phyloP scores from a whole-genome alignment of 495 filamentous ascomycete genomes.

The Alectoria sarmentosa region DNA sequence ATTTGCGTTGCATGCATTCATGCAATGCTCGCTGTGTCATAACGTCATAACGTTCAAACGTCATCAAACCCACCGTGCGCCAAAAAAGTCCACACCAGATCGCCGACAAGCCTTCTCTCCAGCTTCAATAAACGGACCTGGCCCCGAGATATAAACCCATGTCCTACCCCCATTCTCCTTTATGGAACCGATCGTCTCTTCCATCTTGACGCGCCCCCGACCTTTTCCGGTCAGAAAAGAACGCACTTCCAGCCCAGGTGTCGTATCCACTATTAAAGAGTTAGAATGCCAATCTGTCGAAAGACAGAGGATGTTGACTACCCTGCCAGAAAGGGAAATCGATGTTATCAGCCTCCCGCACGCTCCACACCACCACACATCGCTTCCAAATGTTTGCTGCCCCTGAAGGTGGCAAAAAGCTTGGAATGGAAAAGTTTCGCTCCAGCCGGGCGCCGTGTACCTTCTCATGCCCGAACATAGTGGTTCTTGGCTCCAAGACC shows the following conservation, averaged over 20 bases:
- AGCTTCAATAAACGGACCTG: conserved; percentile 26
- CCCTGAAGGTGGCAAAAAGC: background rate
- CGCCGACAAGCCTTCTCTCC: conserved; percentile 27
- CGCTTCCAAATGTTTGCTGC: conserved; percentile 20
- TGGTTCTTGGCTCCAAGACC: background rate
- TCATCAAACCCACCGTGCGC: conserved; percentile 24
- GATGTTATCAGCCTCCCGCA: conserved; percentile 26
- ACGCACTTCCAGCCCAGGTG: conserved; percentile 24
- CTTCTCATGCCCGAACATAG: conserved; percentile 1
- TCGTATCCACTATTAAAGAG: conserved; percentile 2
- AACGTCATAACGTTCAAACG: too few species aligned
- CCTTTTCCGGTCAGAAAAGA: conserved; percentile 25
- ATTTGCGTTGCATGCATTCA: background rate
- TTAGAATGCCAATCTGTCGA: background rate
- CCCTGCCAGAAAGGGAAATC: conserved; percentile 18
- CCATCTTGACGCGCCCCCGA: conserved; percentile 16
- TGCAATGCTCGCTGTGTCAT: conserved; percentile 1
- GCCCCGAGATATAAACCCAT: conserved; percentile 31
- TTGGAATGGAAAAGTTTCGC: background rate
- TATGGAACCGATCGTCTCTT: conserved; percentile 14
- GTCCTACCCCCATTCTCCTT: conserved; percentile 8
- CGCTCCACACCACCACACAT: conserved; percentile 30
- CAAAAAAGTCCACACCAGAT: conserved; percentile 27
- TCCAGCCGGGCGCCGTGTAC: background rate
- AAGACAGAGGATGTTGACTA: background rate